Conservation (phyloP, 169 alveolate genomes). For the Cryptosporidium xiaoi region DNA sequence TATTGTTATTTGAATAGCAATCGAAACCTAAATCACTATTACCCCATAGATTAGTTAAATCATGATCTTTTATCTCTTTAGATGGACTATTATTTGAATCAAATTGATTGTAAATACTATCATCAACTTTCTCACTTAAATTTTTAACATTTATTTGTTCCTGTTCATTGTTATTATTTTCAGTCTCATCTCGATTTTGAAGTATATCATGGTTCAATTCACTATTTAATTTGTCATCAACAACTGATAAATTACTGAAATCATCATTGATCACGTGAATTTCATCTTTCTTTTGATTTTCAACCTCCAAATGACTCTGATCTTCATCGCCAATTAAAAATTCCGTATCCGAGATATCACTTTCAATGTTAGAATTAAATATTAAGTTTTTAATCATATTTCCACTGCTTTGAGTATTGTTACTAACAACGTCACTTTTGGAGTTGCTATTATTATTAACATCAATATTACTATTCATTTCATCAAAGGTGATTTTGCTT, state of each 20-base stretch:
- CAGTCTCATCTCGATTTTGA: neutral
- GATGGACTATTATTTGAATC: neutral
- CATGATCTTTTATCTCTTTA: no score
- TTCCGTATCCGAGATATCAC: conserved; percentile 52
- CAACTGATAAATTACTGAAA: neutral
- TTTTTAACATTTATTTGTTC: neutral
- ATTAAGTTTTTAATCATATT: no score
- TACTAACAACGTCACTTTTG: no score
- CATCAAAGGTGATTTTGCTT: neutral
- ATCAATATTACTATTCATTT: neutral
- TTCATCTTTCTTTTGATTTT: neutral
- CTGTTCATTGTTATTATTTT: neutral
- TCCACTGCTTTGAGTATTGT: no score
- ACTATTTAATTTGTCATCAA: neutral
- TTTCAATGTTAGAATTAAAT: neutral
- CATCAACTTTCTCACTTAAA: neutral
- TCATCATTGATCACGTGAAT: no score
- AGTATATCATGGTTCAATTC: neutral
- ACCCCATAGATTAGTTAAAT: no score
- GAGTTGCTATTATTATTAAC: neutral
- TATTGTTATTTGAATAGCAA: neutral
- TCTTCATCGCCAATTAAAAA: conserved; percentile 20
- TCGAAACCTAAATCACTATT: no score
- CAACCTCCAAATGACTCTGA: neutral
- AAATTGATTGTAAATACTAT: neutral